Evolutionary conservation across 306 rosid genomes (phyloP), one percentile per base, ranked within the genome.

Genomic region (Lathyrus aphaca): DNA sequence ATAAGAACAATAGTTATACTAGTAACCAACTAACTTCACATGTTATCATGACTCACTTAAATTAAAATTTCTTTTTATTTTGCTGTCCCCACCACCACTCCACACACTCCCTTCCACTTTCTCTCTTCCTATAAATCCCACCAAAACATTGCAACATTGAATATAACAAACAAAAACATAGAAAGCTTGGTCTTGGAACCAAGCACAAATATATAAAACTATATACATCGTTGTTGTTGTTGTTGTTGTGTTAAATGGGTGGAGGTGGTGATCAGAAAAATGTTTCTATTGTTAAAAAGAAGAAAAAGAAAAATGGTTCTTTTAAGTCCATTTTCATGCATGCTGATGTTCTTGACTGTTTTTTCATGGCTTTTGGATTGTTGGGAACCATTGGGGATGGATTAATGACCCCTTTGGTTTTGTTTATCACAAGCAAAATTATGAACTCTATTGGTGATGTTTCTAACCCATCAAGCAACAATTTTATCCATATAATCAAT

Each of bases 321-420:
- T 9, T 91, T 7, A 12, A 79, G 32, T 86, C 91, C 54, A 84
- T 91, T 78, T 86, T 91, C 87, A 83, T 82, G 87, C 96, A 91
- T 60, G 96, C 96, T 13, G 97, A 91, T 82, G 44, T 71, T 30
- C 57, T 29, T 11, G 97, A 91, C 30, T 72, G 53, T 66, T 75
- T 78, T 48, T 55, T 82, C 61, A 91, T 91, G 97, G 13, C 19
- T 29, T 61, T 91, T 3, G 97, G 97, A 3, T 15, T 89, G 27
- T 2, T 89, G 48, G 97, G 97, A 10, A 66, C 93, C 12, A 17
- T 91, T 10, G 94, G 91, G 0, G 97, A 91, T 37, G 97, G 97
- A 4, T 48, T 89, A 42, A 27, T 81, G 3, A 81, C 86, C 5
- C 97, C 97, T 51, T 15, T 85, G 60, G 85, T 73, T 10, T 11